Evolutionary conservation across 495 filamentous ascomycete species (phyloP), one percentile per base, ranked within the genome.

Genomic region (Chlorociboria aeruginascens): DNA sequence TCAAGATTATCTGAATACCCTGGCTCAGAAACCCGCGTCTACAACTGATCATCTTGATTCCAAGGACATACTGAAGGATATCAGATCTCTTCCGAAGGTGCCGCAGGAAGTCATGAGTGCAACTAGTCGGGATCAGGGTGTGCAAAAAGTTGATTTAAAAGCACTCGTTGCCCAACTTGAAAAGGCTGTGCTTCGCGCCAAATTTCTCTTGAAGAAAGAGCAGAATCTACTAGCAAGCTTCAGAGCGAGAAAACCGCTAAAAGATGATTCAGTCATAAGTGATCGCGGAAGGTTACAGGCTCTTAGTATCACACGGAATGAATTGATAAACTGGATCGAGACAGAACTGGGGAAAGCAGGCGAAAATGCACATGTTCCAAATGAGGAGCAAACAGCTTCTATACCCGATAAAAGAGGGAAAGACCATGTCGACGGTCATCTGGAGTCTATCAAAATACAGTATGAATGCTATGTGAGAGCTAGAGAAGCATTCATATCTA

Each of bases 321-420:
- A 78, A 42, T 63, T 87, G 45, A 81, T 86, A 34, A 69, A 71
- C 52, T 87, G 83, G 82, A 81, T 87, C 17, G 82, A 87, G 58
- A 66, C 70, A 10, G 81, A 83, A 50, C 64, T 87, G 7, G 66
- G 69, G 29, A 74, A 68, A 45, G 76, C 74, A 17, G 59, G 54
- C 14, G 66, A 66, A 59, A 41, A 54, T 46, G 0, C 65, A 63
- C 13, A 67, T 67, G 40, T 66, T 59, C 8, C 59, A 62, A 36
- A 62, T 69, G 30, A 73, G 48, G 6, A 50, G 6, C 17, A 3
- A 17, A 37, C 28, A 12, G 4, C 0, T 6, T 11, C 32, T 12
- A 14, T 12, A n/a, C 12, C n/a, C 11, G 39, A 25, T 20, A 73
- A 60, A 63, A 45, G 61, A 61, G 45, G 63, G 66, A 59, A 70